Conservation (phyloP, 176 grass and related monocot genomes). For the Phragmites australis region DNA sequence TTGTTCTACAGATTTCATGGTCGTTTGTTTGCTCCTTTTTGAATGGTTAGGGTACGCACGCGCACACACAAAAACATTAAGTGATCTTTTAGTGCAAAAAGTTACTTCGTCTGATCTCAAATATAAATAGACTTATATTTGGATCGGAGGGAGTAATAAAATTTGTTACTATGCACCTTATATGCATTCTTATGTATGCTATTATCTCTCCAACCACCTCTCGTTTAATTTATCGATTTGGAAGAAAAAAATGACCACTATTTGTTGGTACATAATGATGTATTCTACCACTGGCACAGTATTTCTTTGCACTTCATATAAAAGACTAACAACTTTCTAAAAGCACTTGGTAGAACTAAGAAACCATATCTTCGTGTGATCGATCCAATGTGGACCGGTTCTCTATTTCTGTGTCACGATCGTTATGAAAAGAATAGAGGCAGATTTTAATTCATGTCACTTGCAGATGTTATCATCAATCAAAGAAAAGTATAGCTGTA, state of each 20-base stretch:
- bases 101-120: no score
- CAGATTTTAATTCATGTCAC: slow-evolving; percentile 34
- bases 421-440: slow-evolving; percentile 48
- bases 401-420: slow-evolving; percentile 44
- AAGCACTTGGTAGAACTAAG: slow-evolving; percentile 12
- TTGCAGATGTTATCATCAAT: slow-evolving; percentile 32
- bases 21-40: no score
- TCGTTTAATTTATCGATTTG: not conserved
- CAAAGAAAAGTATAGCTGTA: not conserved
- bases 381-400: slow-evolving; percentile 49
- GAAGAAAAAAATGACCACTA: not conserved
- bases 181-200: no score
- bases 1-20: no score
- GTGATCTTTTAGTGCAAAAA: no score
- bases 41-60: no score
- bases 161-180: no score
- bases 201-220: not conserved
- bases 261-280: not conserved
- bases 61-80: no score
- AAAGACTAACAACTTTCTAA: slow-evolving; percentile 12
- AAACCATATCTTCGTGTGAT: slow-evolving; percentile 36
- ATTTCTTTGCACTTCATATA: not conserved
- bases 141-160: no score
- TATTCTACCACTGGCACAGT: not conserved
- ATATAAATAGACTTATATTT: no score